Conservation (phyloP, 2,329 filamentous ascomycete species). For the Venturiaceae sp. region DNA sequence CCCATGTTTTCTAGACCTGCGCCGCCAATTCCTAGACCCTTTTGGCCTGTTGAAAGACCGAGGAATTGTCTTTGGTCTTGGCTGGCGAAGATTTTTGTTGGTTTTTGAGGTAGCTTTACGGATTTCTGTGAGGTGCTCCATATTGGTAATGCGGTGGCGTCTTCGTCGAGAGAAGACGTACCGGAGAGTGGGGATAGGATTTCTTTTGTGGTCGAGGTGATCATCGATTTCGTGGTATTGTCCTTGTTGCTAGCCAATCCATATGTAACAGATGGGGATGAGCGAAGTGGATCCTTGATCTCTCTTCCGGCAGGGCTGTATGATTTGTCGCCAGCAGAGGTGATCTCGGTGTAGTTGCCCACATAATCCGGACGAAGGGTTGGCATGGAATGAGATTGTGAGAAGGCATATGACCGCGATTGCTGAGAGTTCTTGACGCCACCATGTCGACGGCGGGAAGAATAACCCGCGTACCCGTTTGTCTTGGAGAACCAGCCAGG, state of each 20-base stretch:
- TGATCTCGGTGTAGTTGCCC: constrained; percentile 4
- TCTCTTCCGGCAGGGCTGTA: neutral
- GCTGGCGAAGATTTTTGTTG: neutral
- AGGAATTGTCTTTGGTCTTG: neutral
- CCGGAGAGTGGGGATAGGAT: neutral
- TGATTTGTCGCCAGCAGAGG: neutral
- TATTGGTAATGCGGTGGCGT: neutral
- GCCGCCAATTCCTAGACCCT: neutral
- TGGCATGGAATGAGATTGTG: neutral
- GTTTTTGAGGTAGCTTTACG: neutral
- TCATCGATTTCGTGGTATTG: neutral
- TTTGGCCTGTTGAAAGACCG: neutral
- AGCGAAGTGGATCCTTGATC: neutral
- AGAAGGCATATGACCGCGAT: neutral
- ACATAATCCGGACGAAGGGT: neutral
- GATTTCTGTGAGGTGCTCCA: neutral
- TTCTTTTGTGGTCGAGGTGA: neutral
- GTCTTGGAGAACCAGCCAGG: neutral
- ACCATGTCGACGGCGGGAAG: neutral
- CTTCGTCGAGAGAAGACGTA: neutral
- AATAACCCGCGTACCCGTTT: too few relatives aligned
- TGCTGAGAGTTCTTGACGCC: neutral
- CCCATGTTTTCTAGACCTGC: neutral
- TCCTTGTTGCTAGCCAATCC: neutral
- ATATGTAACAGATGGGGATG: neutral